Conservation (phyloP, 305 asterid species). For the Solanum chacoense region DNA sequence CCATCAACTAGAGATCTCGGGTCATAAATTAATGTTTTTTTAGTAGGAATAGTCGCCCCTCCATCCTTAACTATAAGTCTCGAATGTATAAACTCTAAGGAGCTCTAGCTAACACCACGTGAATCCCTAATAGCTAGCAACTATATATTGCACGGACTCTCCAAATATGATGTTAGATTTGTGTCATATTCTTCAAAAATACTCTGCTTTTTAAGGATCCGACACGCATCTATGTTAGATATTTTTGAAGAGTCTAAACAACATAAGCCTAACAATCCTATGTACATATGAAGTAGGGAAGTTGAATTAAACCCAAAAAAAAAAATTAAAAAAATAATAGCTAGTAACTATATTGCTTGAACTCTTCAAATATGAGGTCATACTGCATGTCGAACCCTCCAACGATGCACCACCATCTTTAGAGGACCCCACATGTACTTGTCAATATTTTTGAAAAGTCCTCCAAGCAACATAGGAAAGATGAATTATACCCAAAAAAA, state of each 20-base stretch:
- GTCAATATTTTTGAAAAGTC: neutral
- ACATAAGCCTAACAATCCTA: neutral
- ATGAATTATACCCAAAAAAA: neutral
- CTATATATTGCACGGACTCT: neutral
- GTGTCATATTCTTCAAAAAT: neutral
- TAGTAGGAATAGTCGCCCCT: neutral
- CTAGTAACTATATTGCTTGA: neutral
- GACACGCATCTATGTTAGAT: neutral
- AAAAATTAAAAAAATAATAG: neutral
- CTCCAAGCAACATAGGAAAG: neutral
- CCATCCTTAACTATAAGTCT: neutral
- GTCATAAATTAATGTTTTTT: neutral
- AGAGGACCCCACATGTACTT: neutral
- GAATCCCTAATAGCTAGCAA: neutral
- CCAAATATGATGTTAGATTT: neutral
- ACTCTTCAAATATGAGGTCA: neutral
- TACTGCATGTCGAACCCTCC: neutral
- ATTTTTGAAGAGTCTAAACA: neutral
- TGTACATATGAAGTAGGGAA: neutral
- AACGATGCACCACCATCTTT: neutral
- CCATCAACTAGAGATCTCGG: neutral
- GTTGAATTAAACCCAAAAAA: neutral
- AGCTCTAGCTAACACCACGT: neutral
- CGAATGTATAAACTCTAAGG: neutral
- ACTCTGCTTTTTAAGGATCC: accelerated